Evolutionary conservation across 2,329 filamentous ascomycete genomes (phyloP).

Genomic region (Raffaelea deltoideospora): DNA sequence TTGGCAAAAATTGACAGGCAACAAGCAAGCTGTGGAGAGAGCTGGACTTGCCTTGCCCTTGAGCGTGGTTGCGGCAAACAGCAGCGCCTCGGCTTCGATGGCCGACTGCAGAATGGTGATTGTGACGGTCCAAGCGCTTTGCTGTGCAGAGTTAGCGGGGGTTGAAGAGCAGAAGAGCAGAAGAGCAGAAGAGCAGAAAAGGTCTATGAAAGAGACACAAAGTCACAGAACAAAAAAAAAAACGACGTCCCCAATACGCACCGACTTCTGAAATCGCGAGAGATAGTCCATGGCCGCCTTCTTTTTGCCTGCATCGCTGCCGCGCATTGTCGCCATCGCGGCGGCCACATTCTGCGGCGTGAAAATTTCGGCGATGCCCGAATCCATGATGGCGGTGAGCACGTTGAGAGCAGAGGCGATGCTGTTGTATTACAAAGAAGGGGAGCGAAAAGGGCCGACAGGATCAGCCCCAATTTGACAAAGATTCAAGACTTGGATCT

Average conservation of each 20-base stretch:
- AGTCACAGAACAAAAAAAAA: background rate
- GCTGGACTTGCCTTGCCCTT: constrained; percentile 71
- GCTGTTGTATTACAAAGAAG: constrained; percentile 8
- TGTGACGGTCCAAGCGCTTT: constrained; percentile 81
- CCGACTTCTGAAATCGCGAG: constrained; percentile 95
- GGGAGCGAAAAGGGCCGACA: too few species aligned
- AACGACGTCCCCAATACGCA: constrained; percentile 28
- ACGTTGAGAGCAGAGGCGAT: constrained; percentile 62
- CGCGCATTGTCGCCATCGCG: constrained; percentile 84
- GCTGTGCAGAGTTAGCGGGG: constrained; percentile 30
- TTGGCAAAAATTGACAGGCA: too few species aligned
- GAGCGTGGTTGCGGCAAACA: constrained; percentile 92
- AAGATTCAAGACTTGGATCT: too few species aligned
- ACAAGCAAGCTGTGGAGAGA: too few species aligned
- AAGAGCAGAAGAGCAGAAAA: background rate
- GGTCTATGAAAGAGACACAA: background rate
- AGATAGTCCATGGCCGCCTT: constrained; percentile 75
- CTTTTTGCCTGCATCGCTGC: constrained; percentile 69
- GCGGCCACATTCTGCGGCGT: constrained; percentile 61
- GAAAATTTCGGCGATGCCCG: constrained; percentile 56
- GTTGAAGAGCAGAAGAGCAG: constrained; percentile 2
- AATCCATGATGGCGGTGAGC: too few species aligned
- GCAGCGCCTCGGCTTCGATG: constrained; percentile 67
- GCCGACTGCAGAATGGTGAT: constrained; percentile 75
- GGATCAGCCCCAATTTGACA: too few species aligned